These are phyloP conservation scores for Penstemon newberryi DNA, from an alignment of 257 asterid species.

Conservation along the genomic window DNA sequence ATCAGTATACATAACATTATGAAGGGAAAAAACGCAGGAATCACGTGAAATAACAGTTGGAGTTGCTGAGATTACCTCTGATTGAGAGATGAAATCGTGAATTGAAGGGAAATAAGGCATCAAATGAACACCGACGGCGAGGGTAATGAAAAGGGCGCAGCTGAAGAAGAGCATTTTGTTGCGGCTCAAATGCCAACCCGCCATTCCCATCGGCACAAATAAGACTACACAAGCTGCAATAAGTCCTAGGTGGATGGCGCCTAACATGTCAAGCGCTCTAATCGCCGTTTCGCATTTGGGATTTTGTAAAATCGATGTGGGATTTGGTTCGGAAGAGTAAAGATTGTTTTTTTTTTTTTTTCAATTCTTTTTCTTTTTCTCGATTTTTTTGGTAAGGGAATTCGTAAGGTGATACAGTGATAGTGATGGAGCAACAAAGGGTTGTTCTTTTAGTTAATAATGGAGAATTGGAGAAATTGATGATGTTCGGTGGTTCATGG, in stretches of 20 bases:
- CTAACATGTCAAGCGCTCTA: constrained; percentile 52
- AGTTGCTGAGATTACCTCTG: constrained; percentile 36
- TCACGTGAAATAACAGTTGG: constrained; percentile 42
- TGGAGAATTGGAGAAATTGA: too few relatives aligned
- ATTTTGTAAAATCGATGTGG: background rate
- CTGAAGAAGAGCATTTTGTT: constrained; percentile 95
- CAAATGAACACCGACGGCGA: constrained; percentile 89
- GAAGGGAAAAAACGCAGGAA: constrained; percentile 67
- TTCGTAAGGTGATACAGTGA: constrained; percentile 32
- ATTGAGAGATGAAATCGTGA: constrained; percentile 42
- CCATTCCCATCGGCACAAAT: constrained; percentile 95
- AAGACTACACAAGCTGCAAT: constrained; percentile 88
- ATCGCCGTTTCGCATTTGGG: constrained; percentile 24
- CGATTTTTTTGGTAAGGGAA: constrained; percentile 2
- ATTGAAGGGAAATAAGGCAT: constrained; percentile 79
- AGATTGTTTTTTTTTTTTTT: background rate
- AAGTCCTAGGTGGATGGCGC: constrained; percentile 82
- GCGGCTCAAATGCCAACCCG: constrained; percentile 98
- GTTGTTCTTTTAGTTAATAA: background rate
- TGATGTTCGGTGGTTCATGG: too few relatives aligned
- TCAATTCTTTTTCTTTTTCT: too few relatives aligned
- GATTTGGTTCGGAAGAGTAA: constrained; percentile 28
- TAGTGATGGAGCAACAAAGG: constrained; percentile 32
- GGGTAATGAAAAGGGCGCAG: constrained; percentile 94
- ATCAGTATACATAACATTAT: constrained; percentile 41